These are phyloP conservation scores for Russula brevipes DNA, from an alignment of 768 basidiomycete species.

Conservation along the genomic window DNA sequence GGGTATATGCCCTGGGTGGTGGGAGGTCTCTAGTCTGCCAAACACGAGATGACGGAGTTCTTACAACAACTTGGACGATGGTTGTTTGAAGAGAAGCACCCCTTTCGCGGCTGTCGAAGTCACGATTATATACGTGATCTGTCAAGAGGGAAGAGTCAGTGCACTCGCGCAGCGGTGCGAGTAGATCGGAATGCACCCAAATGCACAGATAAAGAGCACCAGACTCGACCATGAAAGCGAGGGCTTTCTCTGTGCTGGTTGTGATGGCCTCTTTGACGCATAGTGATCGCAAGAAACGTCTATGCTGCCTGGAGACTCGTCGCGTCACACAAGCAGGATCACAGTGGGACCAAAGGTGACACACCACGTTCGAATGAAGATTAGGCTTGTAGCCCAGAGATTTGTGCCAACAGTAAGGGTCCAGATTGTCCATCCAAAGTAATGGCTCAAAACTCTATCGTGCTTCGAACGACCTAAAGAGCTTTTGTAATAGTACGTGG, in stretches of 20 bases:
- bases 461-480: background rate
- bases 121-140: background rate
- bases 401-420: slow-evolving; percentile 3
- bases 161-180: background rate
- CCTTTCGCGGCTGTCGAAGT: background rate
- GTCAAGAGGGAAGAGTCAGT: background rate
- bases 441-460: background rate
- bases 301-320: slow-evolving; percentile 1
- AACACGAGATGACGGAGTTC: background rate
- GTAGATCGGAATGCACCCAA: background rate
- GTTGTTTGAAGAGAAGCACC: background rate
- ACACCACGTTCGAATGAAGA: slow-evolving; percentile 12
- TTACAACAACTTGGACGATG: slow-evolving; percentile 13
- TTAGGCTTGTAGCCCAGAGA: slow-evolving; percentile 17
- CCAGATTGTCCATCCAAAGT: background rate
- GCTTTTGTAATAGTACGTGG: background rate
- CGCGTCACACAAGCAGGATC: background rate
- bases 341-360: background rate
- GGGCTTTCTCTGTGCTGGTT: background rate
- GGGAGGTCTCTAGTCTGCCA: background rate
- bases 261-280: background rate
- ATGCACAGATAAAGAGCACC: slow-evolving; percentile 5
- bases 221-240: slow-evolving; percentile 12
- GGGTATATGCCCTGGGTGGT: slow-evolving; percentile 11
- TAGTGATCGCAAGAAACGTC: background rate